Base-by-base conservation (phyloP, 2,329 filamentous ascomycete species). In the Xylaria digitata region DNA sequence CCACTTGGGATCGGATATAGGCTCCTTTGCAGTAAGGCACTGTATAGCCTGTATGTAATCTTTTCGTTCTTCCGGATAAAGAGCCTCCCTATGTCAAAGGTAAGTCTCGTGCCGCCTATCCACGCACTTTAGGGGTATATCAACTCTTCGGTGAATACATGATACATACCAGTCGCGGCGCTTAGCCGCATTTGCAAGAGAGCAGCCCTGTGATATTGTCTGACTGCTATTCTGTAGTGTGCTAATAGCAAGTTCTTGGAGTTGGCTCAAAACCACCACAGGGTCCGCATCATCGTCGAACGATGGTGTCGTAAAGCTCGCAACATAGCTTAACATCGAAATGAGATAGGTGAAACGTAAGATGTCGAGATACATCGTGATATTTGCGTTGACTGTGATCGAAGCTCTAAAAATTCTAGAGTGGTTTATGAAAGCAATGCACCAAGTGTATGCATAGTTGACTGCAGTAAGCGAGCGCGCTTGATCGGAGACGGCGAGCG, bases 1-100 rank as follows among this genome's bases (percentile, higher is more conserved):
- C 46, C 46, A 50, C 6, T 5, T 50, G 9, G 46, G 46, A 50
- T 50, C 21, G 21, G 46, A 26, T 50, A 50, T 30, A 50, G 46
- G 46, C 30, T 50, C 13, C 23, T 50, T 50, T 23, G 21, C 21
- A 50, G 30, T 30, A 15, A 50, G 21, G 15, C 46, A 50, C 23
- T 50, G 19, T 11, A 50, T 21, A 50, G 46, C 46, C 17, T 23
- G 46, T 15, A 50, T 30, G 46, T 50, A 50, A 15, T 50, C 46
- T 19, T 23, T 19, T 11, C 46, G 46, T 50, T 50, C 46, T 8
- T 21, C 46, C 21, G 1, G 4, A 23, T 21, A 50, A 15, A 50
- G 13, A 50, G 19, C 46, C 46, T 50, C 46, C 46, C 46, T 50
- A 30, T 13, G 3, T 3, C 7, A 6, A 30, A 26, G 5, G 30